Conservation (phyloP, 1,284 basidiomycete species). For the Apiotrichum veenhuisii region DNA sequence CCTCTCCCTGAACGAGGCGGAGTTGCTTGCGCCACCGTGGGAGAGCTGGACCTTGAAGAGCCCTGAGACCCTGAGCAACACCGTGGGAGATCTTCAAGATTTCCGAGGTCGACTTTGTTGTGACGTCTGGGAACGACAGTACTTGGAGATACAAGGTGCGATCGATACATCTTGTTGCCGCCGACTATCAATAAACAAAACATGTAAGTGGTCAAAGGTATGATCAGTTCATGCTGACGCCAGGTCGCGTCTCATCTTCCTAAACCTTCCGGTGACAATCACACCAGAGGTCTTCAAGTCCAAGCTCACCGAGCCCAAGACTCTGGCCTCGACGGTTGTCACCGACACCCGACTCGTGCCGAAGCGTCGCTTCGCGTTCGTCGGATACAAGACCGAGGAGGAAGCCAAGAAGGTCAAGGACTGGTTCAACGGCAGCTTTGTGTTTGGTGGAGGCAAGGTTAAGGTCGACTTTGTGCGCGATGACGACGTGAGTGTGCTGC, state of each 20-base stretch:
- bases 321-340: conserved; percentile 51
- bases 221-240: background rate
- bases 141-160: background rate
- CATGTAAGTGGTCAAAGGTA: conserved; percentile 6
- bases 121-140: background rate
- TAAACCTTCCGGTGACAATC: conserved; percentile 72
- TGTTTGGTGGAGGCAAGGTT: conserved; percentile 68
- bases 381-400: conserved; percentile 77
- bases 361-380: conserved; percentile 84
- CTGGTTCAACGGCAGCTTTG: conserved; percentile 82
- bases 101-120: background rate
- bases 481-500: conserved; percentile 59
- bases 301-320: conserved; percentile 48
- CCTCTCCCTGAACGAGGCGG: background rate
- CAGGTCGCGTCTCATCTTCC: conserved; percentile 83
- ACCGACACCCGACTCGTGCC: conserved; percentile 84
- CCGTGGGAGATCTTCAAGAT: conserved; percentile 3
- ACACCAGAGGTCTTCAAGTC: conserved; percentile 58
- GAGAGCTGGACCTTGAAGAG: background rate
- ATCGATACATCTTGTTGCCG: background rate
- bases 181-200: background rate
- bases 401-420: conserved; percentile 72
- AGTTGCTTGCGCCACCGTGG: background rate
- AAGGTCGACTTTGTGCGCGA: conserved; percentile 69
- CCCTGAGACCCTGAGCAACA: background rate